phyloP scores from a whole-genome alignment of 176 grass and related monocot genomes.

The Musa schizocarpa region DNA sequence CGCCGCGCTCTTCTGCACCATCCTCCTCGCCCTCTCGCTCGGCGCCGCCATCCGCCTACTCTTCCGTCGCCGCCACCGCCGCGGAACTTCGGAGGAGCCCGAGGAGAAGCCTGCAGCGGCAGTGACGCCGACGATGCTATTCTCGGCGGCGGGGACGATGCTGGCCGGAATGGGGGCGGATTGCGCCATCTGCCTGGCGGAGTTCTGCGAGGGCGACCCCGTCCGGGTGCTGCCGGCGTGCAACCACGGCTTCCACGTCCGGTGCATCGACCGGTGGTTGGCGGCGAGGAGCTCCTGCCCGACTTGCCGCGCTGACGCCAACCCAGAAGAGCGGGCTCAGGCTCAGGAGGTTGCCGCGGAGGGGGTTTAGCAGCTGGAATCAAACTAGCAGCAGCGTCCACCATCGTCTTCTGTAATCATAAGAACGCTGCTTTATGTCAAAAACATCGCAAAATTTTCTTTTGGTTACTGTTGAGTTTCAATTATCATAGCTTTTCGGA shows the following conservation, averaged over 20 bases:
- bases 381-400: too few relatives aligned
- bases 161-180: constrained; percentile 12
- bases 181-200: constrained; percentile 36
- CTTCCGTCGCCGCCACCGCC: neutral
- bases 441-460: too few relatives aligned
- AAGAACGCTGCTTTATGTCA: too few relatives aligned
- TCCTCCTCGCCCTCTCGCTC: constrained; percentile 16
- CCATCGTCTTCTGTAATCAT: too few relatives aligned
- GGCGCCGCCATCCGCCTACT: constrained; percentile 17
- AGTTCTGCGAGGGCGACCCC: constrained; percentile 29
- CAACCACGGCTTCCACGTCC: constrained; percentile 34
- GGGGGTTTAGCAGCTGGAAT: too few relatives aligned
- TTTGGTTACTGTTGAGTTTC: too few relatives aligned
- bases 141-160: neutral
- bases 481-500: too few relatives aligned
- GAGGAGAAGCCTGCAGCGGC: neutral
- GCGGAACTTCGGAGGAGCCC: neutral
- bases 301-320: constrained; percentile 19
- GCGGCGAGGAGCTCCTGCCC: constrained; percentile 29
- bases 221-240: constrained; percentile 26
- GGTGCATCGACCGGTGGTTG: constrained; percentile 35
- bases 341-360: too few relatives aligned
- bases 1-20: constrained; percentile 13
- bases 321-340: too few relatives aligned
- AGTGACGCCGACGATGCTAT: constrained; percentile 6